Percentiles rank a stretch among this genome's conserved stretches.
Conservation (phyloP, 192 early-diverging fungal genomes). For the Backusella westeae region DNA sequence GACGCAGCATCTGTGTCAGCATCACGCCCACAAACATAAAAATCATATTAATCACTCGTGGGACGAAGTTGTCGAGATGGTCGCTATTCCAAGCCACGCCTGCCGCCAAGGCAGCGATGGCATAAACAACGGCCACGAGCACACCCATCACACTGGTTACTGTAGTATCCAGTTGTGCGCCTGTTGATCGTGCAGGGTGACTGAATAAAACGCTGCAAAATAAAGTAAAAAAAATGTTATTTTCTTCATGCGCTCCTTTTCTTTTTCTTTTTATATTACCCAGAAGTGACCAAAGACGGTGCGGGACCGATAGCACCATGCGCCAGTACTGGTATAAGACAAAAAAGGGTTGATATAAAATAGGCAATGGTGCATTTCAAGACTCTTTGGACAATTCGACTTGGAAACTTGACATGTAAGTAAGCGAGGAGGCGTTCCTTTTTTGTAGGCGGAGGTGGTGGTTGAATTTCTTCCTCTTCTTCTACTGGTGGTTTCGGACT, state of each 20-base stretch:
- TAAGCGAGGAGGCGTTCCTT: slow-evolving; percentile 28
- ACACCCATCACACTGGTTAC: slow-evolving; percentile 41
- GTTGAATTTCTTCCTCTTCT: background rate
- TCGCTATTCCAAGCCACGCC: slow-evolving; percentile 32
- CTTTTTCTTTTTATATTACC: background rate
- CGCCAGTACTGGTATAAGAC: slow-evolving; percentile 29
- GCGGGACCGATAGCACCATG: slow-evolving; percentile 21
- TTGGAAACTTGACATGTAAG: slow-evolving; percentile 37
- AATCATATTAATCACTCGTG: slow-evolving; percentile 30
- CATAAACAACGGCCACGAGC: slow-evolving; percentile 35
- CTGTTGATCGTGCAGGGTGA: slow-evolving; percentile 47
- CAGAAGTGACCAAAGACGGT: slow-evolving; percentile 32
- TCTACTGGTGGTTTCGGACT: background rate
- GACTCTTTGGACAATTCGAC: slow-evolving; percentile 40
- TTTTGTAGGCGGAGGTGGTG: background rate
- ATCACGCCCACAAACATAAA: slow-evolving; percentile 47
- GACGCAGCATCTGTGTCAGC: slow-evolving; percentile 36
- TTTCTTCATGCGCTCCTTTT: background rate
- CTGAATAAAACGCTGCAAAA: slow-evolving; percentile 36
- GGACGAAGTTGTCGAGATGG: slow-evolving; percentile 21
- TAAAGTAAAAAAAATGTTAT: background rate
- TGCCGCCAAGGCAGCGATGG: slow-evolving; percentile 35
- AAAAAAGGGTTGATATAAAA: slow-evolving; percentile 31
- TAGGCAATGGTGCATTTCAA: slow-evolving; percentile 42
- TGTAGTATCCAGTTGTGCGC: slow-evolving; percentile 49